phyloP scores from a whole-genome alignment of 768 basidiomycete genomes.

The Saitozyma podzolica region DNA sequence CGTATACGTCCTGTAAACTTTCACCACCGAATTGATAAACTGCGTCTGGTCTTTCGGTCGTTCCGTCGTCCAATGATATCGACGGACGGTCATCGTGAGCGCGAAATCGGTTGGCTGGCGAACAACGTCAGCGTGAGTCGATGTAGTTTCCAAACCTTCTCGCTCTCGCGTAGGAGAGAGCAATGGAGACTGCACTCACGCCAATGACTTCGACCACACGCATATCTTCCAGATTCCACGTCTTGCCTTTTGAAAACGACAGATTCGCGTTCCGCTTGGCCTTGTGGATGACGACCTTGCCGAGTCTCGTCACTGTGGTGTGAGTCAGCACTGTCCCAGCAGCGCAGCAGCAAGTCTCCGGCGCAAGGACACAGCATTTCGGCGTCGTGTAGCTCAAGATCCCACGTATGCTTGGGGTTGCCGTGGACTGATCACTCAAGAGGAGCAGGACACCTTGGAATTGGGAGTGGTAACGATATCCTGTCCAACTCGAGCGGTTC shows the following conservation, averaged over 20 bases:
- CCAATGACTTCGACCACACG: constrained; percentile 71
- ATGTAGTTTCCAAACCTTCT: not conserved
- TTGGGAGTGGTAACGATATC: too few relatives aligned
- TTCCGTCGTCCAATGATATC: constrained; percentile 89
- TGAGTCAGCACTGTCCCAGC: not conserved
- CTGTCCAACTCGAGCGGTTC: too few relatives aligned
- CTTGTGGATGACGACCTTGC: constrained; percentile 71
- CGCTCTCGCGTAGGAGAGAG: constrained; percentile 1
- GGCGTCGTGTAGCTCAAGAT: not conserved
- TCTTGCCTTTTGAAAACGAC: constrained; percentile 94
- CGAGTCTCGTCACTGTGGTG: constrained; percentile 39
- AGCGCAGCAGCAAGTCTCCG: not conserved
- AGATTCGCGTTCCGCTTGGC: constrained; percentile 94
- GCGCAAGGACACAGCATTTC: not conserved
- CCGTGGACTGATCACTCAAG: too few relatives aligned
- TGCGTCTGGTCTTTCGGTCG: constrained; percentile 66
- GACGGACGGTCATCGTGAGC: constrained; percentile 74
- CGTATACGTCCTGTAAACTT: constrained; percentile 53
- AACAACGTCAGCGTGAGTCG: too few relatives aligned
- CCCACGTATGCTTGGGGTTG: too few relatives aligned
- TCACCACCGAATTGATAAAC: constrained; percentile 70
- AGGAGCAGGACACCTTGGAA: too few relatives aligned
- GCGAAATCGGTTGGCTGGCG: constrained; percentile 59
- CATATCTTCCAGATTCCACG: constrained; percentile 84
- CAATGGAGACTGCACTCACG: constrained; percentile 55